These are phyloP conservation scores for Aspergillus candidus DNA, from an alignment of 2,329 filamentous ascomycete genomes.

Conservation along the genomic window DNA sequence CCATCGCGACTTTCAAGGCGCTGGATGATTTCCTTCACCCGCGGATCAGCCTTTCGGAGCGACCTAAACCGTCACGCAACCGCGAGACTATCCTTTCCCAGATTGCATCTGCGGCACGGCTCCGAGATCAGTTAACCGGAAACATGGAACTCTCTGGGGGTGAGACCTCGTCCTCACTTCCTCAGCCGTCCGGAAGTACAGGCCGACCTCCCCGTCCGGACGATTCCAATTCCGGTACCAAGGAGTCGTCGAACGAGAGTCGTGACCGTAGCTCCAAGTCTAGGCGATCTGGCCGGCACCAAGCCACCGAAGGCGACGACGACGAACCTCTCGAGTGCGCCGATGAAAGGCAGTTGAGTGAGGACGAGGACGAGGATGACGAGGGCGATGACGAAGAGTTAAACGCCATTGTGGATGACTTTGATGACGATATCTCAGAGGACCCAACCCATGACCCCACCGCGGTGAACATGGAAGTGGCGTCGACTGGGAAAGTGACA, in stretches of 20 bases:
- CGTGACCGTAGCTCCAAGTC: constrained; percentile 39
- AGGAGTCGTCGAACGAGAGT: constrained; percentile 36
- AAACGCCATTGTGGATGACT: constrained; percentile 82
- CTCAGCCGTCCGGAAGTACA: constrained; percentile 16
- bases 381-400: constrained; percentile 55
- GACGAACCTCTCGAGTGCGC: constrained; percentile 80
- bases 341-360: constrained; percentile 78
- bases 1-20: constrained; percentile 95
- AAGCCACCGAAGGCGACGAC: constrained; percentile 50
- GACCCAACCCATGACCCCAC: constrained; percentile 72
- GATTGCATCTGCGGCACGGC: constrained; percentile 63
- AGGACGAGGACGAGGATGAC: constrained; percentile 60
- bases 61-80: constrained; percentile 56
- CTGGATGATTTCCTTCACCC: constrained; percentile 93
- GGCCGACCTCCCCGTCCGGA: constrained; percentile 12
- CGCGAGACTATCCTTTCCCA: constrained; percentile 62
- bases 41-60: constrained; percentile 74
- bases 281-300: constrained; percentile 58
- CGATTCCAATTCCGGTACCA: constrained; percentile 24
- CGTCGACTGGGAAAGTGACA: constrained; percentile 77
- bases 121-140: constrained; percentile 47
- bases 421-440: constrained; percentile 76
- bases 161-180: constrained; percentile 25
- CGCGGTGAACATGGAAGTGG: constrained; percentile 87
- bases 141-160: constrained; percentile 20